phyloP scores from a whole-genome alignment of 352 stramenopile species.

The Pythium vanterpoolii region DNA sequence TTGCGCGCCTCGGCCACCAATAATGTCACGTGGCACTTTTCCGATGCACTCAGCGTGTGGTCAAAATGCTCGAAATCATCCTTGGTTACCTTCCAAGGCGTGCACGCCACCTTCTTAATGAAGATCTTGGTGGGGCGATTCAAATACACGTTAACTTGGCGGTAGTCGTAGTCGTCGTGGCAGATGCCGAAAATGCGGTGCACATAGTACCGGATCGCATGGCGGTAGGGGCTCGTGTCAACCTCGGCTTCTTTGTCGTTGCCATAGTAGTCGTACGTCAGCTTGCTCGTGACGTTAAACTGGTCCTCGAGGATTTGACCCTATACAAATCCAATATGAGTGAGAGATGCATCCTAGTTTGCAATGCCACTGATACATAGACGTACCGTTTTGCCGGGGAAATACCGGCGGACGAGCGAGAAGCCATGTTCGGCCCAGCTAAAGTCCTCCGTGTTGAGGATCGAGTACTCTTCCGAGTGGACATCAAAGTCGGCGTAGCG shows the following conservation, averaged over 20 bases:
- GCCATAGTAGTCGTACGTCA: slow-evolving; percentile 82
- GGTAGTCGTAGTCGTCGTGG: slow-evolving; percentile 88
- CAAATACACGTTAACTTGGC: slow-evolving; percentile 76
- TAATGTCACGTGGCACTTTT: slow-evolving; percentile 86
- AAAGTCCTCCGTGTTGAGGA: slow-evolving; percentile 87
- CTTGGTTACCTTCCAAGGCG: slow-evolving; percentile 75
- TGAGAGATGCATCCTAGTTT: no score
- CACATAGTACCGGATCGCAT: slow-evolving; percentile 87
- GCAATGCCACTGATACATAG: not conserved
- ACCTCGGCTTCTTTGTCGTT: slow-evolving; percentile 50
- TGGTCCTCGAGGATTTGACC: slow-evolving; percentile 83
- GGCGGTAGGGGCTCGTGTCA: slow-evolving; percentile 78
- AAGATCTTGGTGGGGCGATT: slow-evolving; percentile 87
- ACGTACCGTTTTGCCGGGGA: slow-evolving; percentile 56
- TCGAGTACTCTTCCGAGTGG: slow-evolving; percentile 69
- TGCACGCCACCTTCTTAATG: slow-evolving; percentile 85
- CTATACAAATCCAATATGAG: not conserved
- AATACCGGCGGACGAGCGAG: slow-evolving; percentile 83
- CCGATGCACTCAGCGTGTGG: slow-evolving; percentile 63
- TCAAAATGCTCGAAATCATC: slow-evolving; percentile 87
- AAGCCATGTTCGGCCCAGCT: slow-evolving; percentile 89
- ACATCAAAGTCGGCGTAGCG: slow-evolving; percentile 87
- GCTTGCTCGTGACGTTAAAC: slow-evolving; percentile 83
- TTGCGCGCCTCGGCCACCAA: slow-evolving; percentile 84
- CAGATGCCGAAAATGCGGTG: slow-evolving; percentile 88